These are phyloP conservation scores for Aspergillus leporis DNA, from an alignment of 495 filamentous ascomycete genomes.

Conservation along the genomic window DNA sequence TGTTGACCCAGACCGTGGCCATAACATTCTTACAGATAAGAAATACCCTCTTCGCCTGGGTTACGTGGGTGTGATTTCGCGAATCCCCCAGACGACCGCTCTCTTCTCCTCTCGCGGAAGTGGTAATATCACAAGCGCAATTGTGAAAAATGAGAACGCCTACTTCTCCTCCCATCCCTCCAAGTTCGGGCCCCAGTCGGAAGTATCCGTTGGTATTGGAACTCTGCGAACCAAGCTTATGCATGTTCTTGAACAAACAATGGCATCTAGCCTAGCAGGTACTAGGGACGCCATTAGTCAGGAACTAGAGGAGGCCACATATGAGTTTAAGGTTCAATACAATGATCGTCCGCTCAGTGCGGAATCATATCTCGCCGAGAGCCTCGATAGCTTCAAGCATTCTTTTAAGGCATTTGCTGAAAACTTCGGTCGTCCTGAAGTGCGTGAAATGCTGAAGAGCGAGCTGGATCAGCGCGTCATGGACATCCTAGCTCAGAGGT, in stretches of 20 bases:
- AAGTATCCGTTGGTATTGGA: slow-evolving; percentile 75
- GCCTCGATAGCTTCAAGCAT: slow-evolving; percentile 95
- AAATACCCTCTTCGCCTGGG: slow-evolving; percentile 94
- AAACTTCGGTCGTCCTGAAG: slow-evolving; percentile 83
- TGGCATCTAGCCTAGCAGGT: slow-evolving; percentile 84
- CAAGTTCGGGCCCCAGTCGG: slow-evolving; percentile 73
- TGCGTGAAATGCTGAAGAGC: slow-evolving; percentile 84
- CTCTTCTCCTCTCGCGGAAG: slow-evolving; percentile 79
- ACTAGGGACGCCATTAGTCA: slow-evolving; percentile 91
- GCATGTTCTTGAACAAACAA: slow-evolving; percentile 94
- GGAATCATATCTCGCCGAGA: slow-evolving; percentile 94
- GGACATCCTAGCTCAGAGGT: slow-evolving; percentile 89
- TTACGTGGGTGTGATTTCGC: slow-evolving; percentile 95
- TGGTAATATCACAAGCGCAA: slow-evolving; percentile 76
- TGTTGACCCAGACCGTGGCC: slow-evolving; percentile 79
- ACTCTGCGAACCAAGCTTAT: slow-evolving; percentile 93
- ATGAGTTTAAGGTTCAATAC: slow-evolving; percentile 99
- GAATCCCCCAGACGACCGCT: slow-evolving; percentile 69
- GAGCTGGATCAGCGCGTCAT: slow-evolving; percentile 94
- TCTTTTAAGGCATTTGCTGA: slow-evolving; percentile 92
- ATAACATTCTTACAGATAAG: slow-evolving; percentile 74
- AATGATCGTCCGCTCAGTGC: slow-evolving; percentile 94
- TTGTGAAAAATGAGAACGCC: slow-evolving; percentile 82
- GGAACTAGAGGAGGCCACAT: slow-evolving; percentile 94
- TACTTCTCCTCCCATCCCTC: slow-evolving; percentile 83